These are phyloP conservation scores for Saccharomyces hybrid DNA, from an alignment of 1,139 yeast species.

Conservation along the genomic window DNA sequence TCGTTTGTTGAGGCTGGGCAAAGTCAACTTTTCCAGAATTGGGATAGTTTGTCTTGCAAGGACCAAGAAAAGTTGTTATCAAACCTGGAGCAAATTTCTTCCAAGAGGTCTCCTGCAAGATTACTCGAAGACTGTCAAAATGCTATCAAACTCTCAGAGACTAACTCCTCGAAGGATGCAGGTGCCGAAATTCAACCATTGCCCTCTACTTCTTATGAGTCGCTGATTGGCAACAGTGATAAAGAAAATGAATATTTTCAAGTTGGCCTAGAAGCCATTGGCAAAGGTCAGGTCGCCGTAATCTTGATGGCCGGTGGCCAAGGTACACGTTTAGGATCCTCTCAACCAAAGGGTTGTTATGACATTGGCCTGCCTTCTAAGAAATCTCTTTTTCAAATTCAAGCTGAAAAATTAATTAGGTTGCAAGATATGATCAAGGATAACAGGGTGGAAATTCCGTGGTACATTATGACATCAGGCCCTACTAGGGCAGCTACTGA, in stretches of 20 bases:
- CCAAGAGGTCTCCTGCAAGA: conserved; percentile 14
- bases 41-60: conserved; percentile 12
- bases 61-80: conserved; percentile 15
- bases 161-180: conserved; percentile 5
- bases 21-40: conserved; percentile 23
- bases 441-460: conserved; percentile 42
- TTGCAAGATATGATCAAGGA: conserved; percentile 51
- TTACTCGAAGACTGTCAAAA: conserved; percentile 20
- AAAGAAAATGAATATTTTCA: conserved; percentile 43
- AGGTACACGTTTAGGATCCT: conserved; percentile 89
- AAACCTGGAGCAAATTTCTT: conserved; percentile 16
- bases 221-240: conserved; percentile 23
- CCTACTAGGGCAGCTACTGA: conserved; percentile 78
- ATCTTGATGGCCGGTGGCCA: conserved; percentile 97
- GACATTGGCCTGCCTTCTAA: conserved; percentile 78
- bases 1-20: conserved; percentile 24
- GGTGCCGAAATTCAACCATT: conserved; percentile 20
- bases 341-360: conserved; percentile 89
- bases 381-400: conserved; percentile 82
- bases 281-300: conserved; percentile 72
- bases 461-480: conserved; percentile 96
- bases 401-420: conserved; percentile 73
- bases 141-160: conserved; percentile 19
- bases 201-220: conserved; percentile 26
- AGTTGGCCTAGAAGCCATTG: conserved; percentile 62